Percentiles rank a stretch among this genome's conserved stretches.
phyloP scores from a whole-genome alignment of 768 basidiomycete species.

The Boletus pseudo-olivaceus region DNA sequence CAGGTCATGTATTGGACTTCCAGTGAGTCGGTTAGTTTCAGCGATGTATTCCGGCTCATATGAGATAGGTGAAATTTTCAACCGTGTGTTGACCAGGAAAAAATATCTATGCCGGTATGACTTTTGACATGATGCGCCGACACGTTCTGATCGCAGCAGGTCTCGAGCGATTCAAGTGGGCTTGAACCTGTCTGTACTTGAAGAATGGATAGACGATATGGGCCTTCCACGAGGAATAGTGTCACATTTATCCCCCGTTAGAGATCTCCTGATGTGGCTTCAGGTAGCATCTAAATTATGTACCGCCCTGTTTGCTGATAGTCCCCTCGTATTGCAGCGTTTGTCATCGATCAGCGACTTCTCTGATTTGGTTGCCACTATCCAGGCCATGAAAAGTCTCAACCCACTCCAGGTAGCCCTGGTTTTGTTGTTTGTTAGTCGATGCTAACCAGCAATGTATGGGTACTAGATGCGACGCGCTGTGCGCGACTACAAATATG shows the following conservation, averaged over 20 bases:
- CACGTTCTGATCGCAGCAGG: conserved; percentile 28
- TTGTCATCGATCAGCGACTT: conserved; percentile 87
- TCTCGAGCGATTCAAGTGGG: conserved; percentile 87
- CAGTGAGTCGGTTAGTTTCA: conserved; percentile 51
- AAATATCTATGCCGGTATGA: conserved; percentile 87
- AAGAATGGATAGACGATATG: conserved; percentile 88
- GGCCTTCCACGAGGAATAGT: conserved; percentile 76
- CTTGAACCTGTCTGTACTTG: conserved; percentile 79
- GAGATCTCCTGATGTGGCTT: conserved; percentile 82
- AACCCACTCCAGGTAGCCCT: conserved; percentile 82
- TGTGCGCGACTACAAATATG: conserved; percentile 89
- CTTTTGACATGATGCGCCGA: not conserved
- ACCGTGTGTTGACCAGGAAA: conserved; percentile 83
- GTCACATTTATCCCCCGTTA: conserved; percentile 78
- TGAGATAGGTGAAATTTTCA: conserved; percentile 73
- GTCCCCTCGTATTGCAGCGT: conserved; percentile 44
- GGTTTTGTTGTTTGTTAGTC: not conserved
- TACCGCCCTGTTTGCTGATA: not conserved
- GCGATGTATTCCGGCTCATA: conserved; percentile 4
- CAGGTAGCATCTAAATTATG: conserved; percentile 47
- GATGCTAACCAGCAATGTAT: not conserved
- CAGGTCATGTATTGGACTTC: conserved; percentile 99
- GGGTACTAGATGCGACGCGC: conserved; percentile 79
- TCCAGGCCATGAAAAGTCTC: conserved; percentile 80
- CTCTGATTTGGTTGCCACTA: conserved; percentile 80